Evolutionary conservation across 257 asterid genomes (phyloP).

Genomic region (Gynochthodes officinalis): DNA sequence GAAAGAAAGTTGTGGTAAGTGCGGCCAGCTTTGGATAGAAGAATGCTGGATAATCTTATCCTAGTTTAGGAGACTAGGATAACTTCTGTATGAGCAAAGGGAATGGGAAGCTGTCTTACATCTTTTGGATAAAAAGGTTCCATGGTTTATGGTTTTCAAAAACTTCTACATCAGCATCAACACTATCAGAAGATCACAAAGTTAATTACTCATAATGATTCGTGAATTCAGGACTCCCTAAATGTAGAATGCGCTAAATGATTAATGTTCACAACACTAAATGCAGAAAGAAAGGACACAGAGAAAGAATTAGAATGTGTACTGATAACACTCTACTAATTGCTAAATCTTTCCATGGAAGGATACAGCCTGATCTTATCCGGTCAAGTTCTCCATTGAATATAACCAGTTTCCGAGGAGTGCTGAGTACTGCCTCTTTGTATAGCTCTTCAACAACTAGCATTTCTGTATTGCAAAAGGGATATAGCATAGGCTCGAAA

Average conservation of each 20-base stretch:
- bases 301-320: background rate
- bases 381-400: constrained; percentile 95
- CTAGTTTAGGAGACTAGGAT: constrained; percentile 23
- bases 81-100: background rate
- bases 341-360: background rate
- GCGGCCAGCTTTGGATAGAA: constrained; percentile 93
- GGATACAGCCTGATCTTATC: constrained; percentile 98
- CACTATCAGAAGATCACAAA: background rate
- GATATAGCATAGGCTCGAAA: background rate
- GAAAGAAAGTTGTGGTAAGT: constrained; percentile 57
- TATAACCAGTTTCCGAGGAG: constrained; percentile 59
- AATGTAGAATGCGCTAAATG: background rate
- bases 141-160: background rate
- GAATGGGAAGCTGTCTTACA: background rate
- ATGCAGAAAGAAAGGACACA: background rate
- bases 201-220: too few relatives aligned
- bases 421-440: constrained; percentile 66
- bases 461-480: constrained; percentile 55
- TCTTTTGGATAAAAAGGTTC: background rate
- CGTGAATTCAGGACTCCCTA: background rate
- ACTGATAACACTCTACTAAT: background rate
- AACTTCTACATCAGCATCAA: background rate
- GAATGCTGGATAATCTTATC: constrained; percentile 78
- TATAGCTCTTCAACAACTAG: constrained; percentile 93
- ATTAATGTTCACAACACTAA: background rate